Evolutionary conservation across 352 stramenopile species (phyloP).

Genomic region (Globisporangium spinosum): DNA sequence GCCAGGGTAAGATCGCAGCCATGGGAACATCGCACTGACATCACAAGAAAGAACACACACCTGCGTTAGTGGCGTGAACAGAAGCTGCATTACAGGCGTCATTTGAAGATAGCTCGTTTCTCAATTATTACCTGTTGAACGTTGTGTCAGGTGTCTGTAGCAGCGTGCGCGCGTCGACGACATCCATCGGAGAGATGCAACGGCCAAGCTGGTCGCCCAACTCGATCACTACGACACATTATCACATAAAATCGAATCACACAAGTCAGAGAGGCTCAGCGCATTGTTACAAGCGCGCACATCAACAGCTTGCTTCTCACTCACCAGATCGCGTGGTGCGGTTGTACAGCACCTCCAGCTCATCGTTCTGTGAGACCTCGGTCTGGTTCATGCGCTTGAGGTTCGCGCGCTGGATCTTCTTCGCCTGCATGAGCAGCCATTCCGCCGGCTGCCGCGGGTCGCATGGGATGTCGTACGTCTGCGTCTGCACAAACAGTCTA

Average conservation of each 20-base stretch:
- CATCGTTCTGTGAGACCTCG: constrained; percentile 30
- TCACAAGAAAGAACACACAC: neutral
- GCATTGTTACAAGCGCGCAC: neutral
- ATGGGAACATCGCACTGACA: constrained; percentile 67
- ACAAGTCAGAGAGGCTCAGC: neutral
- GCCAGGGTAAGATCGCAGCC: constrained; percentile 62
- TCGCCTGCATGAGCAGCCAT: constrained; percentile 74
- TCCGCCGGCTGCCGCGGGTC: constrained; percentile 65
- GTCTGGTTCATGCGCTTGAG: constrained; percentile 28
- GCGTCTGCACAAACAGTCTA: constrained; percentile 72
- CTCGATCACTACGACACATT: constrained; percentile 44
- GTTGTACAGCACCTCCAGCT: constrained; percentile 84
- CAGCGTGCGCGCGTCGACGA: constrained; percentile 68
- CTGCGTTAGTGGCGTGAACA: neutral
- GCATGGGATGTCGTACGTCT: constrained; percentile 84
- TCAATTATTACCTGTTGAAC: constrained; percentile 34
- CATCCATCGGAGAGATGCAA: constrained; percentile 67
- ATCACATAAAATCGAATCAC: neutral
- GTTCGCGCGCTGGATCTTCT: constrained; percentile 67
- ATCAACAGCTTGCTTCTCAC: neutral
- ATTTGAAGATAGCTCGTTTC: neutral
- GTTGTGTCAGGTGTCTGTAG: constrained; percentile 64
- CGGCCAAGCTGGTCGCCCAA: constrained; percentile 60
- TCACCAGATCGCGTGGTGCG: constrained; percentile 47
- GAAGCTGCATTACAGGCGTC: neutral